Evolutionary conservation across 139 green algal species (phyloP), one percentile per base, ranked within the genome.

Genomic region (Tetradesmus lagerheimii): DNA sequence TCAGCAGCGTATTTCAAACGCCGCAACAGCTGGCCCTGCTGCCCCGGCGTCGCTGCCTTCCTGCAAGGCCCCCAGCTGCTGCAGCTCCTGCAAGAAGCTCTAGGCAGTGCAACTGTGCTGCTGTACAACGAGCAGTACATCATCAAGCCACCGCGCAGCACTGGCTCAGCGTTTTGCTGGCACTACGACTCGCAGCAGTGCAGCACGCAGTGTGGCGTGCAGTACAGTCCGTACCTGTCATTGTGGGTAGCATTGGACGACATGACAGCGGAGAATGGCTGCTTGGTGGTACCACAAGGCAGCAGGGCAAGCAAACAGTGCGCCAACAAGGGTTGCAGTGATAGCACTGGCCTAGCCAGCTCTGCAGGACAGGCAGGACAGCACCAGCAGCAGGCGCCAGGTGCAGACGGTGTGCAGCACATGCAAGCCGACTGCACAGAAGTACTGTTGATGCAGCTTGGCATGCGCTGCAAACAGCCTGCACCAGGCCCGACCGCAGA

Each of bases 51-150:
- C 6, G 35, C 57, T 15, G 9, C 82, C 23, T 57, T 78, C 4
- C 82, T 88, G 53, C 82, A 78, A 15, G 45, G 47, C 14, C 35
- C 39, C n/a, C 20, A 29, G 23, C 35, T 88, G 20, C 35, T 50
- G 34, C 82, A 88, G 82, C 82, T 88, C 11, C 57, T 88, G 25
- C 57, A 77, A 16, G 57, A 8, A n/a, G 57, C 35, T 1, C 57
- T 88, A 5, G 45, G 82, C 82, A 79, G 82, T 34, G 25, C 43
- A 53, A 27, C 35, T 37, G 82, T 88, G 38, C 82, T 79, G 57
- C 82, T 88, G 39, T 88, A 79, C 18, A 88, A 88, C 14, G 82
- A 88, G 82, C 82, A 88, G 82, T 88, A 79, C 82, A 88, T 88
- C 0, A 88, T 78, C 34, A 88, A 88, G 82, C 82, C 57, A 25